A percentile compares a stretch with the other conserved stretches of the same genome.
Evolutionary conservation across 108 stramenopile genomes (phyloP).

Genomic region (Fragilariopsis cylindrus): DNA sequence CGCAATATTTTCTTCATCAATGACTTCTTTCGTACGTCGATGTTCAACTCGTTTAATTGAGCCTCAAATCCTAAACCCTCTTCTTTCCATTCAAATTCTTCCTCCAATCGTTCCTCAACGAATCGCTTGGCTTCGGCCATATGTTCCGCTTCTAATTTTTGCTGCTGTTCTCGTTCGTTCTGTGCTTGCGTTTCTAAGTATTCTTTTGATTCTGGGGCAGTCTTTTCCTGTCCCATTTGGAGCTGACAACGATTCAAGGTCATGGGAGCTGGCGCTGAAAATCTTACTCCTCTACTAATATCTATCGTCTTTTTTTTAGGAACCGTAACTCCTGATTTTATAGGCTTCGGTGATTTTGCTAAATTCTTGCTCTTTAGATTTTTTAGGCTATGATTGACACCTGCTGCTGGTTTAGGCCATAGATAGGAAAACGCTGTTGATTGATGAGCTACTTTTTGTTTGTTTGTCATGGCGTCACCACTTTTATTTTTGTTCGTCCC

Average conservation of each 20-base stretch:
- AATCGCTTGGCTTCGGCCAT: conserved; percentile 4
- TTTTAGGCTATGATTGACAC: neutral
- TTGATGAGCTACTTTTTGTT: neutral
- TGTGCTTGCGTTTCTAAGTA: conserved; percentile 13
- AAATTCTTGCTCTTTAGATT: neutral
- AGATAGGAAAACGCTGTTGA: neutral
- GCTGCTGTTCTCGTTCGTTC: conserved; percentile 9
- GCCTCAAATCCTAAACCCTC: conserved; percentile 34
- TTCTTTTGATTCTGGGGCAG: conserved; percentile 31
- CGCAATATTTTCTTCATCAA: conserved; percentile 28
- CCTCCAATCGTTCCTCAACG: conserved; percentile 12
- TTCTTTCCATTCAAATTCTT: conserved; percentile 18
- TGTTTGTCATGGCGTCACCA: neutral
- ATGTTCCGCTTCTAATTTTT: conserved; percentile 4
- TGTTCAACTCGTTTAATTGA: conserved; percentile 15
- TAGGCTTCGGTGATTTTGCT: neutral
- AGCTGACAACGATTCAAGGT: conserved; percentile 33
- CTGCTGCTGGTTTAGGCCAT: neutral
- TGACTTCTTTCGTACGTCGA: conserved; percentile 24
- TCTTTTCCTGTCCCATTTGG: conserved; percentile 36
- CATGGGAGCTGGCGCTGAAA: conserved; percentile 39
- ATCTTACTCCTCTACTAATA: conserved; percentile 25
- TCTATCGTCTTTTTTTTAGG: conserved; percentile 19
- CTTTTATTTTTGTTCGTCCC: conserved; percentile 9
- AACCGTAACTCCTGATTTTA: neutral